Evolutionary conservation across 2,329 filamentous ascomycete genomes (phyloP), one percentile per base, ranked within the genome.

Genomic region (Colletotrichum aenigma): DNA sequence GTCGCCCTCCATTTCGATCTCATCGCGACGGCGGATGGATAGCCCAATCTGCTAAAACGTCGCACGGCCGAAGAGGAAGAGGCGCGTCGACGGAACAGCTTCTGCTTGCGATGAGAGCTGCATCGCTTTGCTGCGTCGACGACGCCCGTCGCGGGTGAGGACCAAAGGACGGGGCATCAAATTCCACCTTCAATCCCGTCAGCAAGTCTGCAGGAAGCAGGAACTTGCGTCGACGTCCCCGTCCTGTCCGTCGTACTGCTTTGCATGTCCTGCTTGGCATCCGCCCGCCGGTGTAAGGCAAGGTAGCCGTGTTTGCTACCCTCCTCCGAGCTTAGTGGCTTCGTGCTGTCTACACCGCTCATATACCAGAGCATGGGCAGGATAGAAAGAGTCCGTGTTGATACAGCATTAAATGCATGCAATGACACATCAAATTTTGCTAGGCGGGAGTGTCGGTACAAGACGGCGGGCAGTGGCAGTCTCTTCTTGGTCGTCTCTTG

Each of bases 1-100:
- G 72, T 80, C 74, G 71, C 79, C 80, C 81, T 81, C 81, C 81
- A 77, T 80, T 77, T 70, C 76, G 74, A 71, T 82, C 79, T 77
- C 78, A 77, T 77, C 76, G 77, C 78, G 74, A 70, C 77, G 76
- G 75, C 77, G 76, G 75, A 69, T 67, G 75, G 74, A 73, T 73
- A 79, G 77, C 70, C 74, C 34, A 66, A 76, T 38, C n/a, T 48
- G 58, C 43, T 21, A 64, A 48, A 60, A 60, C 28, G 18, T 58
- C 24, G 64, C 38, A 70, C 70, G 34, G 52, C 43, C 66, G 56
- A 56, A 26, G 32, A 73, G 62, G 30, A 58, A 67, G 68, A 38
- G 18, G 38, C 30, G 38, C 58, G 28, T 71, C 30, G 64, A 67
- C 43, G 38, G 28, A 60, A 38, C 12, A 34, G 34, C 55, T 68